phyloP scores from a whole-genome alignment of 179 eudicot genomes.

The Gypsophila paniculata region DNA sequence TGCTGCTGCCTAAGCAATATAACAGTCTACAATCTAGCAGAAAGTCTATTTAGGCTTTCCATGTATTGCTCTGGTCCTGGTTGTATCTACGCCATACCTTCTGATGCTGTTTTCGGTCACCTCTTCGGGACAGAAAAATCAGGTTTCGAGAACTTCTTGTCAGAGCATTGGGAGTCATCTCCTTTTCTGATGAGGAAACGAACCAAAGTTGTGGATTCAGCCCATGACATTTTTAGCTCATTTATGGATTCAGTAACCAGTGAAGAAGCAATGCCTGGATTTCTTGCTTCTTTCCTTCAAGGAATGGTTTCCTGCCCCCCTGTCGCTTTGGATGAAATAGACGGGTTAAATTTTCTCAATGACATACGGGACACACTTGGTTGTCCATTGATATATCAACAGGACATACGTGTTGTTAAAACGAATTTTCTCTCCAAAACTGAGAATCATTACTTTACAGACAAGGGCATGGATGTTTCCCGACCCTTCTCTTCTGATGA shows the following conservation, averaged over 20 bases:
- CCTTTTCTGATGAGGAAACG: conserved; percentile 43
- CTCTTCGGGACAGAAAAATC: conserved; percentile 38
- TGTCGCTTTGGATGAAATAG: conserved; percentile 58
- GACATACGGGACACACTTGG: conserved; percentile 51
- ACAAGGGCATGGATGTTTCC: conserved; percentile 22
- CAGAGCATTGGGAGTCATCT: conserved; percentile 64
- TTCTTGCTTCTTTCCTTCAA: conserved; percentile 42
- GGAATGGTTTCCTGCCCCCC: conserved; percentile 62
- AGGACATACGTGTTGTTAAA: conserved; percentile 75
- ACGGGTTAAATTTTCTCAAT: conserved; percentile 43
- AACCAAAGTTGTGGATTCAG: conserved; percentile 22
- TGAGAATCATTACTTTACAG: conserved; percentile 62
- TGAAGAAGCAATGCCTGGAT: conserved; percentile 34
- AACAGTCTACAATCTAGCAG: conserved; percentile 45
- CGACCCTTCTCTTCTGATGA: conserved; percentile 37
- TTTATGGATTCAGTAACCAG: conserved; percentile 33
- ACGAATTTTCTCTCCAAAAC: conserved; percentile 31
- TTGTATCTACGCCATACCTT: conserved; percentile 16
- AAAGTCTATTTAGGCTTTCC: conserved; percentile 68
- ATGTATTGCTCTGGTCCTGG: conserved; percentile 27
- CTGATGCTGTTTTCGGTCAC: conserved; percentile 34
- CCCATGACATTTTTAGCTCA: conserved; percentile 39
- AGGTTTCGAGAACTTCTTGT: conserved; percentile 43
- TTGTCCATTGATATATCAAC: conserved; percentile 58
- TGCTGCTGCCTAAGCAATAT: conserved; percentile 41